Evolutionary conservation across 108 stramenopile species (phyloP), one percentile per base, ranked within the genome.

Genomic region (Skeletonema marinoi): DNA sequence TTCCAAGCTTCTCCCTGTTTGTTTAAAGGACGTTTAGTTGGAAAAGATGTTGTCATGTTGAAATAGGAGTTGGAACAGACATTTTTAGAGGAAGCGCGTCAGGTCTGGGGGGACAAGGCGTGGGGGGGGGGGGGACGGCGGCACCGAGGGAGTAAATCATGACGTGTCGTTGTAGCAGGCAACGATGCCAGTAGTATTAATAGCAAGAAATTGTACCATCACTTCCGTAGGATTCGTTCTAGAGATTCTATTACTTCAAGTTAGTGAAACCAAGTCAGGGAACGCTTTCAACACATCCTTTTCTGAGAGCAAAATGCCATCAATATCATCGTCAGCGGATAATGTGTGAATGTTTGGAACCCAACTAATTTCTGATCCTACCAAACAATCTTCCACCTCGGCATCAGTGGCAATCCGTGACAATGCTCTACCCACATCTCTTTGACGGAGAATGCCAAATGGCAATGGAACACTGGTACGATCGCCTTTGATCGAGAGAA

Each of bases 291-390:
- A 67, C 5, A 82, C 66, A 25, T 72, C 74, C 32, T n/a, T 66
- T 58, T 71, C 74, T 56, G 69, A 62, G 3, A 81, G 41, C 44
- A 36, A 6, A 51, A 41, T 39, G 16, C 12, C 60, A 48, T 46
- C 48, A 41, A 19, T 12, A 39, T 65, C 21, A 29, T 50, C 46
- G 16, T 16, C 31, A 0, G 25, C n/a, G 35, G 31, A 1, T 39
- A 7, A 12, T 35, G 25, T 44, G 35, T 38, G 32, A 21, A 9
- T 67, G 32, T 75, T 68, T 70, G 93, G 91, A 10, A 90, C 85
- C 87, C 90, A 89, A 70, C 92, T 70, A 65, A 95, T 85, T 48
- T 95, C 91, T 2, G 89, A 88, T 59, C 88, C 80, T 11, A 87
- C 87, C 46, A 95, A 76, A 70, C 93, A 92, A 73, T 91, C 87